Evolutionary conservation across 306 rosid genomes (phyloP).

Genomic region (Rosa chinensis): DNA sequence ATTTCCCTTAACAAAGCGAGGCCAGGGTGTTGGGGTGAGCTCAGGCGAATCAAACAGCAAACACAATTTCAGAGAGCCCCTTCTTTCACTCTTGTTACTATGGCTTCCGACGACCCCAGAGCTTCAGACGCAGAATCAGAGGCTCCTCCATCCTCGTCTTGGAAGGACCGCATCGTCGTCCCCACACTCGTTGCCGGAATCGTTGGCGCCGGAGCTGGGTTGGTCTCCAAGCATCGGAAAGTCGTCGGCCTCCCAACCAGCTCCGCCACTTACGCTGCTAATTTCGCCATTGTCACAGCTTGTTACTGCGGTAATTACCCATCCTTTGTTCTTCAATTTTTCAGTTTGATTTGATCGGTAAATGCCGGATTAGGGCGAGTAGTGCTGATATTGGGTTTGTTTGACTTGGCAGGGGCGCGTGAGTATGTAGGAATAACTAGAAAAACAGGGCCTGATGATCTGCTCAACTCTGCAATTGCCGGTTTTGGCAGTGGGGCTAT

Average conservation of each 20-base stretch:
- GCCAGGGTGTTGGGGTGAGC: background rate
- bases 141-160: slow-evolving; percentile 28
- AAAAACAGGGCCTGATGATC: slow-evolving; percentile 74
- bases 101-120: slow-evolving; percentile 35
- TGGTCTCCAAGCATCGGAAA: slow-evolving; percentile 72
- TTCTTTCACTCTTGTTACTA: background rate
- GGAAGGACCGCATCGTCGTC: slow-evolving; percentile 63
- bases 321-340: background rate
- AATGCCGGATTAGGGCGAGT: background rate
- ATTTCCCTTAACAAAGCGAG: background rate
- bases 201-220: slow-evolving; percentile 82
- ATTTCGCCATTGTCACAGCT: slow-evolving; percentile 67
- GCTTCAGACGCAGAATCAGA: slow-evolving; percentile 24
- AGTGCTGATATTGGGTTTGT: background rate
- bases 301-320: slow-evolving; percentile 76
- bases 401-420: slow-evolving; percentile 61
- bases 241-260: slow-evolving; percentile 59
- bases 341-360: too few relatives aligned
- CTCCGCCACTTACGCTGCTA: slow-evolving; percentile 70
- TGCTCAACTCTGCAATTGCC: slow-evolving; percentile 66
- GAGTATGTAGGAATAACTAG: slow-evolving; percentile 64
- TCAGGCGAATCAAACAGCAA: slow-evolving; percentile 1
- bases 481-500: slow-evolving; percentile 89
- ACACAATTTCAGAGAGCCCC: too few relatives aligned
- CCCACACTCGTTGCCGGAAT: slow-evolving; percentile 83